Evolutionary conservation across 1,284 basidiomycete genomes (phyloP).

Genomic region (Fomitopsis betulina): DNA sequence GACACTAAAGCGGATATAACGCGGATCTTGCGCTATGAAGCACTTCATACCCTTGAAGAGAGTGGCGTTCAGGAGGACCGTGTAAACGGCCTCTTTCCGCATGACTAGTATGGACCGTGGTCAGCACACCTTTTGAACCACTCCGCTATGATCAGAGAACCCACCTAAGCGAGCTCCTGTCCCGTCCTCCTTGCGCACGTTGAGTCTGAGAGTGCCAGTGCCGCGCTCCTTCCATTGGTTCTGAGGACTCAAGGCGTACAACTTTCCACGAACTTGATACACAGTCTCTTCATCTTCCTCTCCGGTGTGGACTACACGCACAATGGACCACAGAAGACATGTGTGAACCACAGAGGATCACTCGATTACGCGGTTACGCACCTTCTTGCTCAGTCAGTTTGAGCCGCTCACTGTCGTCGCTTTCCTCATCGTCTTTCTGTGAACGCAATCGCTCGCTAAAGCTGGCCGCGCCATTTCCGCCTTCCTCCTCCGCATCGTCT

Average conservation of each 20-base stretch:
- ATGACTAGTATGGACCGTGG: constrained; percentile 59
- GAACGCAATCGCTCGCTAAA: constrained; percentile 66
- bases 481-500: constrained; percentile 31
- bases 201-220: constrained; percentile 78
- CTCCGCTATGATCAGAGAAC: constrained; percentile 17
- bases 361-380: constrained; percentile 28
- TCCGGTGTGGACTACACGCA: constrained; percentile 70
- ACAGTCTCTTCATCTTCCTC: constrained; percentile 90
- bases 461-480: constrained; percentile 27
- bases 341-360: not conserved
- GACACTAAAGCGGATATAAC: constrained; percentile 75
- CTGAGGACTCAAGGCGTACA: constrained; percentile 68
- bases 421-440: constrained; percentile 33
- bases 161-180: constrained; percentile 72
- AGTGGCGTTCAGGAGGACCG: constrained; percentile 80
- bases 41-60: constrained; percentile 87
- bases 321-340: constrained; percentile 1
- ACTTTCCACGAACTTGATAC: constrained; percentile 81
- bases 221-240: constrained; percentile 87
- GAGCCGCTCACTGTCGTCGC: constrained; percentile 45
- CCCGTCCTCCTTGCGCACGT: constrained; percentile 67
- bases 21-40: constrained; percentile 71
- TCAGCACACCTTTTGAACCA: not conserved
- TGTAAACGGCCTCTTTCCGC: constrained; percentile 90
- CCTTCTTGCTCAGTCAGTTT: constrained; percentile 71